These are phyloP conservation scores for Coelastrella sp. DNA, from an alignment of 139 green algal genomes.

Conservation along the genomic window DNA sequence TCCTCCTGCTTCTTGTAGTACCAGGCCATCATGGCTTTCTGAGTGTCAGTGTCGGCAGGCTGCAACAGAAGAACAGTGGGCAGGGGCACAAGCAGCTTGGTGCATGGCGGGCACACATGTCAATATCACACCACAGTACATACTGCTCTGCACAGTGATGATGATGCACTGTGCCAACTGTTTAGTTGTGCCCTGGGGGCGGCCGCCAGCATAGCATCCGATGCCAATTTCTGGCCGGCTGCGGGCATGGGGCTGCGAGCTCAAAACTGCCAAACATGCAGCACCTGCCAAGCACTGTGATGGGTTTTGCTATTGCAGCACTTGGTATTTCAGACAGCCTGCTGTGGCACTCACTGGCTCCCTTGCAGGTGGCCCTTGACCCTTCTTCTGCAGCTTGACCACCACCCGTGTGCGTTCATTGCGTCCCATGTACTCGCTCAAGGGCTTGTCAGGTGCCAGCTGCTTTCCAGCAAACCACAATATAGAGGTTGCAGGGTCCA, in stretches of 20 bases:
- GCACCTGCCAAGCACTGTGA: too few species aligned
- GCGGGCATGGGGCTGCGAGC: too few species aligned
- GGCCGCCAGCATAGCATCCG: too few species aligned
- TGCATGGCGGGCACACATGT: neutral
- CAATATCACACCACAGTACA: neutral
- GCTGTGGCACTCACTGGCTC: slow-evolving; percentile 55
- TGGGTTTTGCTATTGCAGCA: too few species aligned
- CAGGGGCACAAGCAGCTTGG: neutral
- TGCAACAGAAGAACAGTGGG: slow-evolving; percentile 45
- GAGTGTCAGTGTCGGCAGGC: slow-evolving; percentile 80
- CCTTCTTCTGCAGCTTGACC: slow-evolving; percentile 84
- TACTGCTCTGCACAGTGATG: neutral
- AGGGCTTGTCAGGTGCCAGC: slow-evolving; percentile 78
- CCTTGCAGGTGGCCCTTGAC: slow-evolving; percentile 68
- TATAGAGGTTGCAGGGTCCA: slow-evolving; percentile 66
- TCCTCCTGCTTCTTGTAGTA: slow-evolving; percentile 92
- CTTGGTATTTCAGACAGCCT: too few species aligned
- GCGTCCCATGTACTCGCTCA: slow-evolving; percentile 77
- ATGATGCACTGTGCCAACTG: too few species aligned
- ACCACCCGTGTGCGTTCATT: slow-evolving; percentile 77
- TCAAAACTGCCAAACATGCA: too few species aligned
- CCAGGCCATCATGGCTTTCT: slow-evolving; percentile 91
- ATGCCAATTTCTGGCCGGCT: too few species aligned
- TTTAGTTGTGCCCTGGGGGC: too few species aligned
- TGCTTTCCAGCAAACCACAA: slow-evolving; percentile 90